phyloP scores from a whole-genome alignment of 2,329 filamentous ascomycete species.

The Tympanopsis confertula region DNA sequence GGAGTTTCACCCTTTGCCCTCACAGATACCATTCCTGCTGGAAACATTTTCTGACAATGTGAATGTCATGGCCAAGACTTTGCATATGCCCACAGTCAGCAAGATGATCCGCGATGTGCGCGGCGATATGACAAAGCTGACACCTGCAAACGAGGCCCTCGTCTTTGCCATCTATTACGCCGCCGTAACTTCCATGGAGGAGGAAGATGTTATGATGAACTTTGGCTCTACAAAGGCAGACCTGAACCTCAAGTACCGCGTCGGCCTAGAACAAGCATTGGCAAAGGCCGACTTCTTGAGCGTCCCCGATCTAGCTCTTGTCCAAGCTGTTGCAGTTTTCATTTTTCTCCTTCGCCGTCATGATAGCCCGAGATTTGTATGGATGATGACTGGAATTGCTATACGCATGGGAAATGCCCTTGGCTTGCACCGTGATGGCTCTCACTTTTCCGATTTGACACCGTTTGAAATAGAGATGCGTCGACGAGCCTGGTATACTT shows the following conservation, averaged over 20 bases:
- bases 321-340: slow-evolving; percentile 52
- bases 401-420: slow-evolving; percentile 41
- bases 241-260: slow-evolving; percentile 33
- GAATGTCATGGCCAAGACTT: slow-evolving; percentile 27
- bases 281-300: slow-evolving; percentile 49
- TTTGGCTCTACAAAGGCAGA: slow-evolving; percentile 34
- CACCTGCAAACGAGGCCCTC: slow-evolving; percentile 35
- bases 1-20: slow-evolving; percentile 36
- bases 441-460: slow-evolving; percentile 34
- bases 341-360: slow-evolving; percentile 38
- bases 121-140: slow-evolving; percentile 15
- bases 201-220: slow-evolving; percentile 38
- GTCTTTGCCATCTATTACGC: slow-evolving; percentile 47
- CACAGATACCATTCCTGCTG: slow-evolving; percentile 40
- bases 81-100: slow-evolving; percentile 31
- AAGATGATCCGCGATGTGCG: slow-evolving; percentile 23
- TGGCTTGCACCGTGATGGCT: slow-evolving; percentile 45
- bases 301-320: slow-evolving; percentile 42
- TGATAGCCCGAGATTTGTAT: slow-evolving; percentile 41
- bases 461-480: slow-evolving; percentile 53
- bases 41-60: slow-evolving; percentile 38
- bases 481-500: slow-evolving; percentile 48
- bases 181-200: slow-evolving; percentile 41
- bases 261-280: slow-evolving; percentile 46
- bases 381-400: slow-evolving; percentile 53